Evolutionary conservation across 169 alveolate species (phyloP).

Genomic region (Plasmodium coatneyi): DNA sequence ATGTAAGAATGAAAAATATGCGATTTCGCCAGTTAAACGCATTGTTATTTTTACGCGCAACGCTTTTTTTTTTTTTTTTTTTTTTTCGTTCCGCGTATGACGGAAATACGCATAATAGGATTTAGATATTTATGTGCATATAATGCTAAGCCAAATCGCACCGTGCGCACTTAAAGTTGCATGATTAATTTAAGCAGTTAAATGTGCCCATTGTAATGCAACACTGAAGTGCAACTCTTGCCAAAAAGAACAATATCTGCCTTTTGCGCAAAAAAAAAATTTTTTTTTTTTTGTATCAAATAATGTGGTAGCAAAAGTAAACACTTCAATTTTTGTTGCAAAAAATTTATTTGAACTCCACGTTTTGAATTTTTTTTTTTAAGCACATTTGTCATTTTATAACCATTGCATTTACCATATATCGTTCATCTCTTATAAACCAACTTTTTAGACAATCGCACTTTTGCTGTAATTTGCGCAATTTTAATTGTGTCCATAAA

Average conservation of each 20-base stretch:
- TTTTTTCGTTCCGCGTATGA: not conserved
- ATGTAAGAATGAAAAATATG: not conserved
- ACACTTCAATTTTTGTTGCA: not conserved
- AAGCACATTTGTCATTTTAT: not conserved
- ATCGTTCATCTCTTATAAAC: not conserved
- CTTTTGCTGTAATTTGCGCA: not conserved
- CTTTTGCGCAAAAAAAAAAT: not conserved
- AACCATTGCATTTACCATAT: not conserved
- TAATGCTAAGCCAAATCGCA: not conserved
- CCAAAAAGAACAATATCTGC: not conserved
- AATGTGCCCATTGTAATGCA: not conserved
- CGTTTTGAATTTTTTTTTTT: not conserved
- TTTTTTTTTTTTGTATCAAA: not conserved
- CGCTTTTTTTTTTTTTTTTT: not conserved
- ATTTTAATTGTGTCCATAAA: constrained; percentile 4
- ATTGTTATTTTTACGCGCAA: not conserved
- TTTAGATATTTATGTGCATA: not conserved
- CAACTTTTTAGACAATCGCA: constrained; percentile 4
- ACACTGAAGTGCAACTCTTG: not conserved
- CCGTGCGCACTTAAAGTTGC: not conserved
- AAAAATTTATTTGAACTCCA: not conserved
- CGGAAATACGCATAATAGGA: not conserved
- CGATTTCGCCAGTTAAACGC: not conserved
- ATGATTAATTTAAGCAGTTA: not conserved
- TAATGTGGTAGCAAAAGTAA: not conserved